Conservation (phyloP, 2,329 filamentous ascomycete species). For the Fusarium pseudonygamai region DNA sequence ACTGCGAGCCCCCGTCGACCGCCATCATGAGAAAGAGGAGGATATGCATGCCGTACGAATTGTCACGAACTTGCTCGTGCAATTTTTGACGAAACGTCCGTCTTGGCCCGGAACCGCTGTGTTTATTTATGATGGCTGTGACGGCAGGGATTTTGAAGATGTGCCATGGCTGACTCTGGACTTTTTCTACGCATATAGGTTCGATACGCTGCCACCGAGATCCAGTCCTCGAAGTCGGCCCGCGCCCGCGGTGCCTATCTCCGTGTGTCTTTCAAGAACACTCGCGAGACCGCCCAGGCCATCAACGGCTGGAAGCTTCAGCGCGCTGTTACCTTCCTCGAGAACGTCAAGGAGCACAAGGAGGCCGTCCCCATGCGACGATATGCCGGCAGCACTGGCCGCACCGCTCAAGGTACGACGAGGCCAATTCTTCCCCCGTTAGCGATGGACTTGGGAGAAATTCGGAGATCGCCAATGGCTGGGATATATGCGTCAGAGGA, state of each 20-base stretch:
- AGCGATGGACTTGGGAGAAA: constrained; percentile 9
- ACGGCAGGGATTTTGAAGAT: constrained; percentile 9
- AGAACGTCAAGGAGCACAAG: constrained; percentile 97
- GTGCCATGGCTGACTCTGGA: constrained; percentile 40
- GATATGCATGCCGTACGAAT: constrained; percentile 14
- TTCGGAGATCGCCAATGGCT: constrained; percentile 7
- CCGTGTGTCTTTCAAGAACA: constrained; percentile 99
- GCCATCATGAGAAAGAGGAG: constrained; percentile 37
- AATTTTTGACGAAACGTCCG: constrained; percentile 13
- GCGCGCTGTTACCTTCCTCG: constrained; percentile 94
- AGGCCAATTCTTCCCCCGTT: not conserved
- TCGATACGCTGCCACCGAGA: constrained; percentile 94
- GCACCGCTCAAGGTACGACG: constrained; percentile 94
- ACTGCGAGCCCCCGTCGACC: constrained; percentile 37
- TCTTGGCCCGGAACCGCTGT: not conserved
- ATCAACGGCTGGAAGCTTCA: constrained; percentile 99
- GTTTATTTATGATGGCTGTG: not conserved
- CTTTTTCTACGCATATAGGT: constrained; percentile 64
- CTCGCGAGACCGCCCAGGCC: constrained; percentile 98
- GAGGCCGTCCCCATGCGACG: constrained; percentile 98
- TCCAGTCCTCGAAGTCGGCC: constrained; percentile 90
- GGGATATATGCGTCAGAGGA: constrained; percentile 2
- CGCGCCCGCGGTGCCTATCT: constrained; percentile 98
- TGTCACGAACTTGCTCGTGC: constrained; percentile 24
- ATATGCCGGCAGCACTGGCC: constrained; percentile 95